Percentiles rank a stretch among this genome's conserved stretches.
These are phyloP conservation scores for Arthrobotrys pseudoclavata DNA, from an alignment of 2,329 filamentous ascomycete species.

Conservation along the genomic window DNA sequence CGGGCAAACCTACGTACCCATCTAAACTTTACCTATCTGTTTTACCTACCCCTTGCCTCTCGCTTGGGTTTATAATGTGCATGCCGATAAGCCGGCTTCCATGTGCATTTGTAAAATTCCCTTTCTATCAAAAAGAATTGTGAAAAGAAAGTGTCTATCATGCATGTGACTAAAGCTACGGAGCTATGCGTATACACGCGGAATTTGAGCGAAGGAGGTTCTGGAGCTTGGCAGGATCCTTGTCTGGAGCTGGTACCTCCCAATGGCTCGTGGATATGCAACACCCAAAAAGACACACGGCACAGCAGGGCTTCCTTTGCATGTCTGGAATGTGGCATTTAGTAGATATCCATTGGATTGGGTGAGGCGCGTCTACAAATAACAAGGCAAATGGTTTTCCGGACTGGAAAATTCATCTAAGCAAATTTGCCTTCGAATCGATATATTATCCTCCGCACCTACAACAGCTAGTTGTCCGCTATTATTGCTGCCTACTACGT, in stretches of 20 bases:
- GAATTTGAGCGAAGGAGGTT: neutral
- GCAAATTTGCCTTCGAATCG: neutral
- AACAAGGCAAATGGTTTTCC: neutral
- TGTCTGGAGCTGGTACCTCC: neutral
- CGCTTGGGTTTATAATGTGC: constrained; percentile 20
- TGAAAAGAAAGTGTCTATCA: neutral
- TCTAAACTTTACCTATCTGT: neutral
- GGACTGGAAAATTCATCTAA: neutral
- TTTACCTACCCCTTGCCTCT: neutral
- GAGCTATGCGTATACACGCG: neutral
- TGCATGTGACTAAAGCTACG: neutral
- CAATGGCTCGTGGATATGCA: neutral
- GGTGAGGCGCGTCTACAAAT: neutral
- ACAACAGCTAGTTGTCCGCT: neutral
- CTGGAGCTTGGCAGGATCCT: constrained; percentile 4
- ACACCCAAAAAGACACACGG: constrained; percentile 26
- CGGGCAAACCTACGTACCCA: neutral
- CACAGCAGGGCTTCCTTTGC: neutral
- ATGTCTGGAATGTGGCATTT: constrained; percentile 8
- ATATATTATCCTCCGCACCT: neutral
- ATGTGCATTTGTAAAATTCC: constrained; percentile 5
- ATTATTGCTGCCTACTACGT: constrained; percentile 4
- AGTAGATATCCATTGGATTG: neutral
- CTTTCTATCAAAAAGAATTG: neutral
- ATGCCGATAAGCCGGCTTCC: constrained; percentile 3